Conservation (phyloP, 2,329 filamentous ascomycete genomes). For the Nannizziopsis barbatae region DNA sequence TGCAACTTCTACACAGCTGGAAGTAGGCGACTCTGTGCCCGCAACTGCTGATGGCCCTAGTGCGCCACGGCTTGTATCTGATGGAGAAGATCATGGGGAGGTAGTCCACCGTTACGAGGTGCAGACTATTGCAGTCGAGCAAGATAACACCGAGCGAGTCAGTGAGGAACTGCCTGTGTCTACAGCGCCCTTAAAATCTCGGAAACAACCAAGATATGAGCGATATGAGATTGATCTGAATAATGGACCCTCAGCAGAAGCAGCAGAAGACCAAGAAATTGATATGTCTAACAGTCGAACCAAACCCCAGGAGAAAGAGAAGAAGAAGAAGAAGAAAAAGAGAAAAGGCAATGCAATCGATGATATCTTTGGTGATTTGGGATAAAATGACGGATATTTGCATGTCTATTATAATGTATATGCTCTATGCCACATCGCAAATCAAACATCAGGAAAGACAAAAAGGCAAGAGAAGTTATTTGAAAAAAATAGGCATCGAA, state of each 20-base stretch:
- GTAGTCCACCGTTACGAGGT: constrained; percentile 3
- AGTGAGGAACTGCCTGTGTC: no score
- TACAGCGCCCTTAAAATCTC: no score
- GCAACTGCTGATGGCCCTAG: not conserved
- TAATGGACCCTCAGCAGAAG: not conserved
- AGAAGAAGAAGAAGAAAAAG: constrained; percentile 48
- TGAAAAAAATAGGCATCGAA: not conserved
- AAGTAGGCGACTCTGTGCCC: not conserved
- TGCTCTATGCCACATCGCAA: not conserved
- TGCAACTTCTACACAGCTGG: not conserved
- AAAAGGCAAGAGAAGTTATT: not conserved
- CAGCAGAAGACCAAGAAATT: not conserved
- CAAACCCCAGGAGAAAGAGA: constrained; percentile 26
- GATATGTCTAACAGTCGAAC: no score
- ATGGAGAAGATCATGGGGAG: constrained; percentile 12
- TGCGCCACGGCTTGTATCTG: no score
- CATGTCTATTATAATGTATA: no score
- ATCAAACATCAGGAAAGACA: not conserved
- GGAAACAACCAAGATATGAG: no score
- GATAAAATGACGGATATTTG: not conserved
- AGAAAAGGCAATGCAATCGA: constrained; percentile 58
- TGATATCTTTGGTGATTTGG: constrained; percentile 47
- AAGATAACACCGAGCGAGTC: no score
- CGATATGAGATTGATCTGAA: no score
- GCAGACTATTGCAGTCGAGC: not conserved